A percentile compares a stretch with the other conserved stretches of the same genome.
Conservation (phyloP, 768 basidiomycete species). For the Wakefieldia striispora region DNA sequence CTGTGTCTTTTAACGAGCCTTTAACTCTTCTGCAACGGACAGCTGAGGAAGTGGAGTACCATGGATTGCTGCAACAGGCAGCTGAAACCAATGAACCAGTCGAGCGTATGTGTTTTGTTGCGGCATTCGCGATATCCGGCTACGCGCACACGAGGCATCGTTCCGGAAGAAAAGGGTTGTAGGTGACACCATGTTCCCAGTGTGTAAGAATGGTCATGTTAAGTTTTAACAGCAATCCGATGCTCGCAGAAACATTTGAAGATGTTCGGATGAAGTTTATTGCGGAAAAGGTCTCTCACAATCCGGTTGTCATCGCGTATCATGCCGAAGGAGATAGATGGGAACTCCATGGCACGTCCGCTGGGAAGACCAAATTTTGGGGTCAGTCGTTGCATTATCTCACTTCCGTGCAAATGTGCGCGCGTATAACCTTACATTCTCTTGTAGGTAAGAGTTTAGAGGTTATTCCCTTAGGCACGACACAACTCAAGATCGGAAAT, state of each 20-base stretch:
- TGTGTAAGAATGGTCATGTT: conserved; percentile 4
- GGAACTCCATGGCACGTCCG: conserved; percentile 73
- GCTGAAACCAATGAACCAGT: conserved; percentile 54
- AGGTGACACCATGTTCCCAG: conserved; percentile 30
- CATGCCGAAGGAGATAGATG: conserved; percentile 80
- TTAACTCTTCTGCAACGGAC: conserved; percentile 76
- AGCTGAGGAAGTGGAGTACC: conserved; percentile 85
- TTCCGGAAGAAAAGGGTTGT: conserved; percentile 87
- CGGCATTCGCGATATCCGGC: conserved; percentile 81
- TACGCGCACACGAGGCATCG: conserved; percentile 81
- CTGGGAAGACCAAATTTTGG: conserved; percentile 88
- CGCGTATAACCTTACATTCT: conserved; percentile 17
- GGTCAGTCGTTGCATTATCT: conserved; percentile 46
- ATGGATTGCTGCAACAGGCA: conserved; percentile 65
- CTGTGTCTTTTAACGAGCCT: conserved; percentile 91
- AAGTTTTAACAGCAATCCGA: conserved; percentile 63
- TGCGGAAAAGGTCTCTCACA: conserved; percentile 85
- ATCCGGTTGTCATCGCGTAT: conserved; percentile 81
- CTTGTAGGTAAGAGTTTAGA: conserved; percentile 83
- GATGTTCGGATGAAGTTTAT: conserved; percentile 77
- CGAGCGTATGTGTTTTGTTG: conserved; percentile 70
- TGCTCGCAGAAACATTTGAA: conserved; percentile 88
- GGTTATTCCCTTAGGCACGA: conserved; percentile 76
- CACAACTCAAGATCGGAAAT: conserved; percentile 60
- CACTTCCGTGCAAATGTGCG: conserved; percentile 9